A percentile compares a stretch with the other conserved stretches of the same genome.
phyloP scores from a whole-genome alignment of 2,329 filamentous ascomycete species.

The Aureobasidium leucospermi region DNA sequence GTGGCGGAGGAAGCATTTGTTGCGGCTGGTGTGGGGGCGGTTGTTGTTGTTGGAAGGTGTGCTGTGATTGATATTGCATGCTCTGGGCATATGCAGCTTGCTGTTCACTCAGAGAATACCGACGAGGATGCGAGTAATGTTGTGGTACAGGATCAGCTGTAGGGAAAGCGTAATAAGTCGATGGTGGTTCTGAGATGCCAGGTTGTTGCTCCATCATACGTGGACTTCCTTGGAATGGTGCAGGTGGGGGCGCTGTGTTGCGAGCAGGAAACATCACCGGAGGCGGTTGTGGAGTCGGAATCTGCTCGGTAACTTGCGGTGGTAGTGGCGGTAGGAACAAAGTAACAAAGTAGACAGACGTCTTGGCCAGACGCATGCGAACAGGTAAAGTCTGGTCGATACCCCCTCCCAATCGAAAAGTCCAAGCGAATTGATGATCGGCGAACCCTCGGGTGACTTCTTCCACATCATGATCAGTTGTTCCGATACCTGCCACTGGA shows the following conservation, averaged over 20 bases:
- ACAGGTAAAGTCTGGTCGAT: constrained; percentile 30
- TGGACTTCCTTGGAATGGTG: constrained; percentile 5
- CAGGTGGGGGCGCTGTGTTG: background rate
- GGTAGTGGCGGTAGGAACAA: constrained; percentile 31
- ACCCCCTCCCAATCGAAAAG: constrained; percentile 29
- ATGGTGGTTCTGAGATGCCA: constrained; percentile 19
- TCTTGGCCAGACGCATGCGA: constrained; percentile 34
- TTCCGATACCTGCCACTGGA: constrained; percentile 33
- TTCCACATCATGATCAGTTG: constrained; percentile 37
- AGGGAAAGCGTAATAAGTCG: background rate
- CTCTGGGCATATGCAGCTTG: background rate
- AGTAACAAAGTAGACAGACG: constrained; percentile 39
- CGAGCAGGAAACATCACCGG: background rate
- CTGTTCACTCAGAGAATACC: constrained; percentile 13
- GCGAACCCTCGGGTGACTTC: constrained; percentile 37
- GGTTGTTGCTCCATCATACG: constrained; percentile 4
- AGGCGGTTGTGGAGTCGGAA: background rate
- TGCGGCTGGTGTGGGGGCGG: constrained; percentile 8
- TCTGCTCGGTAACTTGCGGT: constrained; percentile 18
- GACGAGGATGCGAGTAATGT: background rate
- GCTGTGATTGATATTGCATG: constrained; percentile 2
- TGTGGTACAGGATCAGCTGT: background rate
- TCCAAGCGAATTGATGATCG: constrained; percentile 34
- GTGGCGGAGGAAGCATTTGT: constrained; percentile 9
- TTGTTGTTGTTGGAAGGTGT: constrained; percentile 14